Percentiles rank a stretch among this genome's conserved stretches.
Evolutionary conservation across 1,284 basidiomycete genomes (phyloP).

Genomic region (Coniferiporia sulphurascens): DNA sequence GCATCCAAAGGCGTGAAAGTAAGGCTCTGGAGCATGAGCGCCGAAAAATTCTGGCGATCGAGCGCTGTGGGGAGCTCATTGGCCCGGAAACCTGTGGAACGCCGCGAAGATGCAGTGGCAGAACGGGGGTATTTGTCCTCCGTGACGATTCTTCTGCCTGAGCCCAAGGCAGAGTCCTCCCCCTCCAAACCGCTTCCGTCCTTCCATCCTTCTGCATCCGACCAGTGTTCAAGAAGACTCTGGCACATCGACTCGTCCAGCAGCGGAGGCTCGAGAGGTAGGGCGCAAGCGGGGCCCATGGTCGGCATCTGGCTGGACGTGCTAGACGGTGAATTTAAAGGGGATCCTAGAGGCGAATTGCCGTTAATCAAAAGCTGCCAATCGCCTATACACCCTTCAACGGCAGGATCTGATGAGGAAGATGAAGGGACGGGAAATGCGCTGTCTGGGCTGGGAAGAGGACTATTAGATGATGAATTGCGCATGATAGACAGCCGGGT

Average conservation of each 20-base stretch:
- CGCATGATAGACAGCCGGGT: background rate
- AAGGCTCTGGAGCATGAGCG: conserved; percentile 5
- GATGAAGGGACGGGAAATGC: background rate
- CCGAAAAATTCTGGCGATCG: conserved; percentile 1
- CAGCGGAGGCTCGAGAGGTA: background rate
- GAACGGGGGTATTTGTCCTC: conserved; percentile 7
- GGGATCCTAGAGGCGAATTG: background rate
- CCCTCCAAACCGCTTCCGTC: background rate
- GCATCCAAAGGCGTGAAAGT: conserved; percentile 2
- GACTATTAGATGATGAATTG: conserved; percentile 2
- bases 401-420: background rate
- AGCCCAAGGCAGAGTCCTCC: background rate
- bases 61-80: background rate
- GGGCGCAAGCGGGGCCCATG: background rate
- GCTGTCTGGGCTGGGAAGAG: background rate
- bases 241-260: background rate
- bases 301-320: background rate
- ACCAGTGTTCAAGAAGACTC: conserved; percentile 5
- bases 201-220: conserved; percentile 10
- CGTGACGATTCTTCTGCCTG: background rate
- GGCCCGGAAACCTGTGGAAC: background rate
- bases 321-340: background rate
- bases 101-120: background rate
- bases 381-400: background rate
- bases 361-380: conserved; percentile 5